A percentile compares a stretch with the other conserved stretches of the same genome.
Conservation (phyloP, 1,284 basidiomycete species). For the Trichosporon sp. region DNA sequence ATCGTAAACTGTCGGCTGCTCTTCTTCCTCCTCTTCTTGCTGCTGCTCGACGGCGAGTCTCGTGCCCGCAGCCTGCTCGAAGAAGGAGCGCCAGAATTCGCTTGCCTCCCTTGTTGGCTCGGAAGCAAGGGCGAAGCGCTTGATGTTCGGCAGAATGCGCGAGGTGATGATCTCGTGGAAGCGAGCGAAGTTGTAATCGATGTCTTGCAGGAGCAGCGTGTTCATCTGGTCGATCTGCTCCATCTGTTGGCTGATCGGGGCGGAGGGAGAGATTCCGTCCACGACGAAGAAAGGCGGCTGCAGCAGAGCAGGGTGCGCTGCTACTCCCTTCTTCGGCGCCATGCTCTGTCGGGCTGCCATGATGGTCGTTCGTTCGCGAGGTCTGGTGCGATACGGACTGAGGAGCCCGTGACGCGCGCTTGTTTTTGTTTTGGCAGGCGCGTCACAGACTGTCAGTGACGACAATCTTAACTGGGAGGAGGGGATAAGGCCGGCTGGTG, state of each 20-base stretch:
- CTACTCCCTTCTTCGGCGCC: not conserved
- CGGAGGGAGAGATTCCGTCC: conserved; percentile 72
- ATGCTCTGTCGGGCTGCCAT: conserved; percentile 14
- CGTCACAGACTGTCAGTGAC: not conserved
- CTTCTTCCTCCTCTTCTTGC: conserved; percentile 21
- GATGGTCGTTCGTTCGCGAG: not conserved
- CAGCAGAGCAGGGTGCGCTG: conserved; percentile 32
- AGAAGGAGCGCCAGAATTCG: conserved; percentile 97
- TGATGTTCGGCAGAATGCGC: conserved; percentile 80
- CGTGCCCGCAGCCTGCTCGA: conserved; percentile 60
- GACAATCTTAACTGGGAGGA: conserved; percentile 15
- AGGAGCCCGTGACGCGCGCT: not conserved
- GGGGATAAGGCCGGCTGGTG: not conserved
- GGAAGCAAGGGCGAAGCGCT: conserved; percentile 80
- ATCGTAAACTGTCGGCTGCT: conserved; percentile 36
- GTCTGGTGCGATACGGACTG: not conserved
- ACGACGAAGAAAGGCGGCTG: conserved; percentile 59
- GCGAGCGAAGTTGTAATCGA: conserved; percentile 89
- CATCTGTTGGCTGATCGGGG: conserved; percentile 71
- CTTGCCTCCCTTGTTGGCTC: conserved; percentile 86
- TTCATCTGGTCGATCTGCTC: conserved; percentile 96
- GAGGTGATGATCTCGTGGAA: conserved; percentile 84
- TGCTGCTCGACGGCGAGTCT: conserved; percentile 22
- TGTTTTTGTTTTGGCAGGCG: conserved; percentile 23
- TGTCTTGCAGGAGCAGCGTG: conserved; percentile 75